Conservation (phyloP, 441 rosid genomes). For the Syzygium malaccense region DNA sequence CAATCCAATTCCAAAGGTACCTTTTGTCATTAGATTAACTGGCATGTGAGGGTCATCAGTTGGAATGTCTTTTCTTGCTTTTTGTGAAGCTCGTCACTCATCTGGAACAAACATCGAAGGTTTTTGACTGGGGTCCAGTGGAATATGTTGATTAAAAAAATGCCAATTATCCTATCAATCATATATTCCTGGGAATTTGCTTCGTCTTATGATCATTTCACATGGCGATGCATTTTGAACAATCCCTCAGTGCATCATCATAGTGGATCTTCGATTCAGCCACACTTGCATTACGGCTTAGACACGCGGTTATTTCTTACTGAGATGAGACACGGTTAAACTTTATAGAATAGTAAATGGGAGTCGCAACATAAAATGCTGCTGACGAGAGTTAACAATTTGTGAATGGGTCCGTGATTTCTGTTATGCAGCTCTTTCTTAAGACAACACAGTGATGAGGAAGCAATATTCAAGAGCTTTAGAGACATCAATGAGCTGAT, state of each 20-base stretch:
- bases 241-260: neutral
- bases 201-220: neutral
- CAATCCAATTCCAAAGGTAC: slow-evolving; percentile 78
- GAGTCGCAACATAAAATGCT: neutral
- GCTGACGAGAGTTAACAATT: neutral
- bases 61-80: neutral
- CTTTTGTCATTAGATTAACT: neutral
- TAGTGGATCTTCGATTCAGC: neutral
- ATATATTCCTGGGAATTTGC: neutral
- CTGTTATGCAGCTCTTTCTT: slow-evolving; percentile 63
- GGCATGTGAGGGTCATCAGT: neutral
- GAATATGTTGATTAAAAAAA: neutral
- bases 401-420: neutral
- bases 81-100: neutral
- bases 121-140: neutral
- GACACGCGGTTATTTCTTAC: neutral
- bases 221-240: neutral
- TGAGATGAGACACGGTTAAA: neutral
- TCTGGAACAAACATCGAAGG: neutral
- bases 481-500: slow-evolving; percentile 93
- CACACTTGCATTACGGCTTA: neutral
- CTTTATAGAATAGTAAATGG: neutral
- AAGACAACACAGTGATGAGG: slow-evolving; percentile 75
- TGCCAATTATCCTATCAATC: neutral
- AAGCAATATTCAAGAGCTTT: slow-evolving; percentile 90